These are phyloP conservation scores for Cercospora janseana DNA, from an alignment of 2,329 filamentous ascomycete genomes.

Conservation along the genomic window DNA sequence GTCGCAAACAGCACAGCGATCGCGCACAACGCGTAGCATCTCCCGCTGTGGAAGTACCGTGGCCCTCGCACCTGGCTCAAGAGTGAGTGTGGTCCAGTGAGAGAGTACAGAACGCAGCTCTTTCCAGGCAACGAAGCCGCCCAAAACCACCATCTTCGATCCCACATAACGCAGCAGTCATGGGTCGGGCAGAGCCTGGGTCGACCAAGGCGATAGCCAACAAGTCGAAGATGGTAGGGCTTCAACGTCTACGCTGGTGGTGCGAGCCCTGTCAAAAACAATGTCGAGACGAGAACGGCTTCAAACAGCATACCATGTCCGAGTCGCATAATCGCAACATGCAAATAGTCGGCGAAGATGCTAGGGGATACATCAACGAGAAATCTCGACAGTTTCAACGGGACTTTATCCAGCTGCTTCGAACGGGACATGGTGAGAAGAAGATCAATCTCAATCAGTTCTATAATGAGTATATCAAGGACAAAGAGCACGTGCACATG, in stretches of 20 bases:
- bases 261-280: constrained; percentile 76
- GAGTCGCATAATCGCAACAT: constrained; percentile 90
- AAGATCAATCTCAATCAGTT: constrained; percentile 85
- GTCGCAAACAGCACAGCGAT: background rate
- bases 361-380: constrained; percentile 77
- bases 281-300: constrained; percentile 82
- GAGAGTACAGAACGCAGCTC: no score
- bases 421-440: constrained; percentile 88
- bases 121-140: constrained; percentile 18
- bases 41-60: no score
- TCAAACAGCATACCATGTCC: constrained; percentile 75
- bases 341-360: constrained; percentile 80
- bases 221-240: constrained; percentile 78
- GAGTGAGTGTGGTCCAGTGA: no score
- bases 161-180: constrained; percentile 47
- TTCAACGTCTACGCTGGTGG: constrained; percentile 85
- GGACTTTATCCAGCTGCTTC: constrained; percentile 74
- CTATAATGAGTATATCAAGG: constrained; percentile 88
- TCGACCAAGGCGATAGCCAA: constrained; percentile 88
- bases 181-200: constrained; percentile 90
- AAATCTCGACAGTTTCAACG: constrained; percentile 78
- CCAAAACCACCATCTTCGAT: background rate
- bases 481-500: constrained; percentile 89
- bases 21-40: no score
- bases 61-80: background rate